phyloP scores from a whole-genome alignment of 2,329 filamentous ascomycete genomes.

The Ilyonectria destructans region DNA sequence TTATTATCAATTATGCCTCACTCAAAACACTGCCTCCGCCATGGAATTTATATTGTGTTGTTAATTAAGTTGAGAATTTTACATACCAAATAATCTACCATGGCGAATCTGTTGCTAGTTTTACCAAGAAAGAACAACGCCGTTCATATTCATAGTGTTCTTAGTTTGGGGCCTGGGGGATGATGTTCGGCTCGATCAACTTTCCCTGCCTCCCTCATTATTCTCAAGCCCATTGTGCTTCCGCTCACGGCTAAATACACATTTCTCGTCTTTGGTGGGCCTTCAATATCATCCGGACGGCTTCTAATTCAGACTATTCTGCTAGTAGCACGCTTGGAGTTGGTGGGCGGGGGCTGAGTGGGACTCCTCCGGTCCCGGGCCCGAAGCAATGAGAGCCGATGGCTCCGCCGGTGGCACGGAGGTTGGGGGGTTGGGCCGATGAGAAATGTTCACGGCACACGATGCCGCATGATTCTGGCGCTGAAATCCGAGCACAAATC shows the following conservation, averaged over 20 bases:
- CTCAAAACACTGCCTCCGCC: no score
- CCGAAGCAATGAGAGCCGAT: background rate
- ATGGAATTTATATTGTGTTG: no score
- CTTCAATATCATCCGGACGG: constrained; percentile 1
- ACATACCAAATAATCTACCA: no score
- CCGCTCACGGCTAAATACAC: background rate
- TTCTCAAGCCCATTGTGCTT: background rate
- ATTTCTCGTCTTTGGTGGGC: background rate
- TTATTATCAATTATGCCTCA: no score
- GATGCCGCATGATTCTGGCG: no score
- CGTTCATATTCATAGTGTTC: background rate
- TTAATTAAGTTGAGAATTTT: no score
- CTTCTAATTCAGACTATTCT: background rate
- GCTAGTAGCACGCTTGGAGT: background rate
- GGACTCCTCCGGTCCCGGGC: background rate
- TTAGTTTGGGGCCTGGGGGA: background rate
- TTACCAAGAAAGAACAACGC: background rate
- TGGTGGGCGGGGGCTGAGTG: background rate
- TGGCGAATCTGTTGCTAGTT: no score
- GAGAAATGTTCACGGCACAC: background rate
- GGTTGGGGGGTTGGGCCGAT: background rate
- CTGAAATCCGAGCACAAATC: background rate
- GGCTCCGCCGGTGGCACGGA: background rate
- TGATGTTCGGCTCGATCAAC: background rate
- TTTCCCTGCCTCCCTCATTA: background rate